Conservation (phyloP, 1,284 basidiomycete species). For the Pascua guehoae region DNA sequence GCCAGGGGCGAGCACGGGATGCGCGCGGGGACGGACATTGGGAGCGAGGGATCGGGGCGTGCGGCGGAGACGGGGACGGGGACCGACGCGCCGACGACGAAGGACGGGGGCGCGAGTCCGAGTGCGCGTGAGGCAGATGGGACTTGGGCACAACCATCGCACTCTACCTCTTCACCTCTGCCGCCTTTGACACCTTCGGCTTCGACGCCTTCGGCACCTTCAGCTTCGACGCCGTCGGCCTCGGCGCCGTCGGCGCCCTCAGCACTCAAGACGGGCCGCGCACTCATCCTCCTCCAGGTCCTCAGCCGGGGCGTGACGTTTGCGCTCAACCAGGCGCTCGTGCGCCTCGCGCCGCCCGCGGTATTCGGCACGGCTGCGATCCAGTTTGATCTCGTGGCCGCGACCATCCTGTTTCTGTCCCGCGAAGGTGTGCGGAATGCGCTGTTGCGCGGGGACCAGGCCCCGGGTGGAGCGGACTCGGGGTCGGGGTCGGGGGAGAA, state of each 20-base stretch:
- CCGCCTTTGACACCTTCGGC: too few species aligned
- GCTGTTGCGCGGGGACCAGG: conserved; percentile 53
- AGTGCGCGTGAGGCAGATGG: too few species aligned
- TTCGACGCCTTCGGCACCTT: too few species aligned
- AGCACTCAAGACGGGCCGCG: conserved; percentile 52
- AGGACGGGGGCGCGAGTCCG: too few species aligned
- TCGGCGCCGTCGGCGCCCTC: background rate
- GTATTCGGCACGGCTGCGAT: conserved; percentile 83
- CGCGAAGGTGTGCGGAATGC: conserved; percentile 86
- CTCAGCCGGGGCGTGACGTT: conserved; percentile 81
- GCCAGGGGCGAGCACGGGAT: too few species aligned
- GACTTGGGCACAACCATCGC: too few species aligned
- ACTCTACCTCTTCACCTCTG: too few species aligned
- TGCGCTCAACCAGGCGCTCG: conserved; percentile 73
- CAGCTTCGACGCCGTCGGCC: too few species aligned
- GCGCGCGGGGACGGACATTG: too few species aligned
- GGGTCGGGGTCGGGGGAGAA: background rate
- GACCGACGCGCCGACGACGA: too few species aligned
- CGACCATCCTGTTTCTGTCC: conserved; percentile 85
- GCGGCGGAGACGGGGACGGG: too few species aligned
- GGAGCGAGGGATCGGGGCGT: too few species aligned
- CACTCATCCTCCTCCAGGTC: conserved; percentile 81
- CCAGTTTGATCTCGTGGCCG: conserved; percentile 79
- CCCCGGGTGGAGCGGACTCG: background rate
- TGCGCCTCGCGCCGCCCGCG: conserved; percentile 77